Base-by-base conservation (phyloP, 2,329 filamentous ascomycete species). In the Claviceps sp. region DNA sequence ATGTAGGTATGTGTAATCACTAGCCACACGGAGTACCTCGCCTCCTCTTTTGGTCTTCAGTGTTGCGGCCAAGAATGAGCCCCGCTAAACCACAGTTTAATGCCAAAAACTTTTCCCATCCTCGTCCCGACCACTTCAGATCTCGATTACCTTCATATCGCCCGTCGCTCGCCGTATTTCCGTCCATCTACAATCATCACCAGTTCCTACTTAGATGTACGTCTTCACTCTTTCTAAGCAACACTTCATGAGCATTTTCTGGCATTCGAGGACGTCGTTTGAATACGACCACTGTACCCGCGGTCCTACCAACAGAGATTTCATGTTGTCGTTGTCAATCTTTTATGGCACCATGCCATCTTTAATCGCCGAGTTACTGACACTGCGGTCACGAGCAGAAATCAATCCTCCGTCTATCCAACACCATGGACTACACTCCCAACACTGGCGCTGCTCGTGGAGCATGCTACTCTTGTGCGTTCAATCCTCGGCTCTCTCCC, bases 401-500 rank as follows among this genome's bases (percentile, higher is more conserved):
- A 37, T n/a, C 26, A 37, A 37, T 34, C 16, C 5, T n/a, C 18
- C n/a, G 3, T 24, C 22, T n/a, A 11, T 37, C 13, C 26, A 37
- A 47, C 44, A 53, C 20, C 40, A 76, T 76, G 73, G 72, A 76
- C 53, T 53, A 48, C 41, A 37, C 48, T 51, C 41, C 53, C 38
- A 52, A 55, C 30, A 37, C 53, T 48, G 53, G 53, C 24, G 53
- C 50, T 50, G 34, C 47, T 52, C 70, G 67, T 57, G 72, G 74
- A 61, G 69, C 72, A 57, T 77, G 74, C 69, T 77, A 76, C 65
- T 73, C 70, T 59, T 75, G 72, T 75, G 61, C 72, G 72, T 70
- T 45, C n/a, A 22, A 38, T 40, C 3, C n/a, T n/a, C 34, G 26
- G 8, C 22, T 9, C 20, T 45, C 30, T 26, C 30, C 18, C 14